These are phyloP conservation scores for Pleurotus ostreatus DNA, from an alignment of 768 basidiomycete genomes.

Conservation along the genomic window DNA sequence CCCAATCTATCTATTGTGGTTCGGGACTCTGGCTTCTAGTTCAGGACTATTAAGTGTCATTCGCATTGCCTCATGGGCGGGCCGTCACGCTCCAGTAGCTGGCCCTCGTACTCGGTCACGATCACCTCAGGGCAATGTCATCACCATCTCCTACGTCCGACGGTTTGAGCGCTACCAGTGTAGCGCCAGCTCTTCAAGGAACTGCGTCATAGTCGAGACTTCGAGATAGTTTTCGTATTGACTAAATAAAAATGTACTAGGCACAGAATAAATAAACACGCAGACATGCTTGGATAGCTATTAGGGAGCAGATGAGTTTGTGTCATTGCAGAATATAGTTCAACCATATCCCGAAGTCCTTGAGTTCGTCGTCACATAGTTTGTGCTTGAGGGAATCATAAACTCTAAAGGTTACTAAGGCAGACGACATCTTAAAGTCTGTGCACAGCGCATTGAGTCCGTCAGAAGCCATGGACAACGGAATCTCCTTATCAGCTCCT, in stretches of 20 bases:
- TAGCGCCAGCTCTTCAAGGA: background rate
- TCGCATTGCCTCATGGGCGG: constrained; percentile 3
- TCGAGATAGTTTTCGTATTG: no score
- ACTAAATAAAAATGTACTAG: no score
- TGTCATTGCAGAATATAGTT: constrained; percentile 4
- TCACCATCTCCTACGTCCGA: background rate
- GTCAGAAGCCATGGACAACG: constrained; percentile 28
- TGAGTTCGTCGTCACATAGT: constrained; percentile 28
- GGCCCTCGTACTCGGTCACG: background rate
- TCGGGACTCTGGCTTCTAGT: background rate
- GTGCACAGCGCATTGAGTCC: constrained; percentile 26
- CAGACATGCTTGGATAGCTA: no score
- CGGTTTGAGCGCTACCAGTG: no score
- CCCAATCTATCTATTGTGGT: background rate
- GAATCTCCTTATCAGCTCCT: constrained; percentile 30
- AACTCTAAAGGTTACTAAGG: constrained; percentile 17
- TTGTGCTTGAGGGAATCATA: constrained; percentile 30
- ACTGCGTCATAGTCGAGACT: background rate
- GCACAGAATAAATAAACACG: no score
- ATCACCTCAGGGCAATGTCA: background rate
- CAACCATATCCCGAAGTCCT: constrained; percentile 29
- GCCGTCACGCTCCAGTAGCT: background rate
- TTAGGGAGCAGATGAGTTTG: background rate
- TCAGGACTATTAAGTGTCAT: background rate
- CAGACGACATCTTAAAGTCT: constrained; percentile 18